Conservation (phyloP, 768 basidiomycete species). For the Russula virescens region DNA sequence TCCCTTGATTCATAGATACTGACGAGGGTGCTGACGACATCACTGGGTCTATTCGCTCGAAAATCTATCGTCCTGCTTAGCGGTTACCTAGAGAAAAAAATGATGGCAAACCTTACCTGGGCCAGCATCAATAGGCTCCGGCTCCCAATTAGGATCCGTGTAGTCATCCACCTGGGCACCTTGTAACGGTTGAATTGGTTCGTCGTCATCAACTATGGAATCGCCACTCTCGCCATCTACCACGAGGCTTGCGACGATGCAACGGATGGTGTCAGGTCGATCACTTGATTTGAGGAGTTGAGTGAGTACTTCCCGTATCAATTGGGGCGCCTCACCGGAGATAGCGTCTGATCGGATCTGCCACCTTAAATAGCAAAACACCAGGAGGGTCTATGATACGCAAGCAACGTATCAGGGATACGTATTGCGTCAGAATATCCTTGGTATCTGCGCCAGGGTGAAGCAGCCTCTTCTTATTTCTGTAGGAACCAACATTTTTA, state of each 20-base stretch:
- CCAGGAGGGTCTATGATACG: conserved; percentile 89
- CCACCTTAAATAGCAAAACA: conserved; percentile 88
- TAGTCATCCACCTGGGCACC: conserved; percentile 80
- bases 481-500: conserved; percentile 29
- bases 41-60: conserved; percentile 83
- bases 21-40: conserved; percentile 93
- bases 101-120: conserved; percentile 51
- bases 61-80: conserved; percentile 56
- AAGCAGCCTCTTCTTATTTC: conserved; percentile 80
- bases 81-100: neutral
- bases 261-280: conserved; percentile 88
- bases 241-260: conserved; percentile 87
- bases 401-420: conserved; percentile 86
- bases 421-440: conserved; percentile 84
- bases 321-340: conserved; percentile 49
- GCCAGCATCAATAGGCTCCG: conserved; percentile 94
- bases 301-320: neutral
- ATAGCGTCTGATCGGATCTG: conserved; percentile 87
- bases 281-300: conserved; percentile 37
- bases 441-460: conserved; percentile 96
- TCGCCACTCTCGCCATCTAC: conserved; percentile 80
- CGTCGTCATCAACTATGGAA: conserved; percentile 78
- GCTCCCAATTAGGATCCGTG: conserved; percentile 88
- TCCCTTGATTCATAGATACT: conserved; percentile 98
- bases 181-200: conserved; percentile 71